A percentile compares a stretch with the other conserved stretches of the same genome.
phyloP scores from a whole-genome alignment of 306 rosid species.

The Amphicarpaea edgeworthii region DNA sequence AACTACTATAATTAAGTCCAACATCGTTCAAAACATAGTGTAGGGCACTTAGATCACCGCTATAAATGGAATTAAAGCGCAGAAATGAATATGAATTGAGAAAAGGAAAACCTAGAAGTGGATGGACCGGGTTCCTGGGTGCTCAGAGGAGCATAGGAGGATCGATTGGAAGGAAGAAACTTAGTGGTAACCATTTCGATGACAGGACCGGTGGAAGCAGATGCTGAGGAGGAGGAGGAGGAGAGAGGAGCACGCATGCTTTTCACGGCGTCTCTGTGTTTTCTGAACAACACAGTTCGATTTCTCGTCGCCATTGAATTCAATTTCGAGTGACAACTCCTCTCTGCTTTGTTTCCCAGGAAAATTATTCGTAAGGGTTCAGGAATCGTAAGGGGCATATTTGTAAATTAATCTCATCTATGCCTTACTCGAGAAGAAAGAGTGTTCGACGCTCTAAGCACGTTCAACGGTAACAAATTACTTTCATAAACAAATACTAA shows the following conservation, averaged over 20 bases:
- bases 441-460: too few relatives aligned
- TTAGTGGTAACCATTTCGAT: conserved; percentile 76
- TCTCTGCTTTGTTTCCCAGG: background rate
- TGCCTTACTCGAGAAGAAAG: background rate
- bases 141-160: conserved; percentile 74
- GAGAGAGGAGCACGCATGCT: conserved; percentile 77
- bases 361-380: too few relatives aligned
- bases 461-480: too few relatives aligned
- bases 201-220: conserved; percentile 68
- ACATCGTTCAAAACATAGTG: background rate
- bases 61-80: conserved; percentile 2
- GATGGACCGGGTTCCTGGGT: conserved; percentile 78
- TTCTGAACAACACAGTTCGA: conserved; percentile 60
- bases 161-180: conserved; percentile 65
- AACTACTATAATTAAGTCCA: background rate
- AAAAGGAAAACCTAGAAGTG: conserved; percentile 44
- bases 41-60: background rate
- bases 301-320: conserved; percentile 77
- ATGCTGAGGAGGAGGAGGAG: conserved; percentile 72
- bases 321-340: background rate
- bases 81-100: background rate
- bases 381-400: background rate
- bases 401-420: conserved; percentile 7
- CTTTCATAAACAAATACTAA: too few relatives aligned
- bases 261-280: conserved; percentile 78